Evolutionary conservation across 768 basidiomycete genomes (phyloP).

Genomic region (Tylopilus subfusipes): DNA sequence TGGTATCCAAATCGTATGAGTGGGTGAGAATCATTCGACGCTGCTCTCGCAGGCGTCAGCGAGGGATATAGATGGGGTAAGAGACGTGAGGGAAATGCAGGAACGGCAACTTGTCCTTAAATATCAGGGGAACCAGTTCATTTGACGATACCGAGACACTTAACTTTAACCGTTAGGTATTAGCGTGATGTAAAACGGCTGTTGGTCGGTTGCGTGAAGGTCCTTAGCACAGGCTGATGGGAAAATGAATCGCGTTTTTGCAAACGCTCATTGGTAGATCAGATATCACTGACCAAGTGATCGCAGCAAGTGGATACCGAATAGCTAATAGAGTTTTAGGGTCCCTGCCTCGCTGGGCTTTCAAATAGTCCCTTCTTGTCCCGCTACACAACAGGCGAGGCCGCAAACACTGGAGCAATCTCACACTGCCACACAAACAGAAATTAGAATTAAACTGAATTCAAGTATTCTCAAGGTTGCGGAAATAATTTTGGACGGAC

Average conservation of each 20-base stretch:
- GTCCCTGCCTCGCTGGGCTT: constrained; percentile 13
- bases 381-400: not conserved
- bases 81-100: constrained; percentile 9
- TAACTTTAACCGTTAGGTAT: constrained; percentile 28
- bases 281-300: constrained; percentile 10
- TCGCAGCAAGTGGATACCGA: constrained; percentile 13
- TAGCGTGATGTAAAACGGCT: constrained; percentile 34
- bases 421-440: not conserved
- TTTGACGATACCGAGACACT: constrained; percentile 21
- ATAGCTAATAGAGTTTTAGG: constrained; percentile 33
- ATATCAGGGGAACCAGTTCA: constrained; percentile 20
- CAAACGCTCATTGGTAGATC: constrained; percentile 23
- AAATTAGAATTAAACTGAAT: constrained; percentile 5
- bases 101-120: constrained; percentile 26
- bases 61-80: constrained; percentile 6
- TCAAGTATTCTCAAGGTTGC: constrained; percentile 1
- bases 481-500: constrained; percentile 1
- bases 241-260: constrained; percentile 19
- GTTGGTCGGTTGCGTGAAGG: constrained; percentile 28
- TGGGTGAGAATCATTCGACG: constrained; percentile 28
- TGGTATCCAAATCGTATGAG: constrained; percentile 16
- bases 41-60: constrained; percentile 17
- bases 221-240: constrained; percentile 14
- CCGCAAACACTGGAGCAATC: too few species aligned
- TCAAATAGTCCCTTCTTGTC: constrained; percentile 1